phyloP scores from a whole-genome alignment of 257 asterid species.

The Solanum ahanhuiri region DNA sequence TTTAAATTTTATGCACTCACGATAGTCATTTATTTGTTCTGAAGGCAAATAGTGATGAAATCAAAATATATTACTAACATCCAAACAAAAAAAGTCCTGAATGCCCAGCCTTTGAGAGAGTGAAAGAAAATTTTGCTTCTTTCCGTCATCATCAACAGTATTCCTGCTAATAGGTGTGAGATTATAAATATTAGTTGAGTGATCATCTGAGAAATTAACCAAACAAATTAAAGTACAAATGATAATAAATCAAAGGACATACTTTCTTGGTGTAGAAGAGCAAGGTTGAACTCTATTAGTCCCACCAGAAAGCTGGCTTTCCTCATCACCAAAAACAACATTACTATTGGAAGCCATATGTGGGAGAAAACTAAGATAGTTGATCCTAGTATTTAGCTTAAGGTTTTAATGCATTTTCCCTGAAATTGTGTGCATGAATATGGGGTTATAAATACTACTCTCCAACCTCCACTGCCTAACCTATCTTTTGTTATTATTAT shows the following conservation, averaged over 20 bases:
- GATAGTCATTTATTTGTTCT: not conserved
- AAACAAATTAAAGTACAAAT: no score
- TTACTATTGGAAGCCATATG: not conserved
- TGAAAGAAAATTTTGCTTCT: constrained; percentile 14
- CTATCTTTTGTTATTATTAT: not conserved
- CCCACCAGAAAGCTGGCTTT: not conserved
- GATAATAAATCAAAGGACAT: not conserved
- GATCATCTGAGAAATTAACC: not conserved
- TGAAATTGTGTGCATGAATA: not conserved
- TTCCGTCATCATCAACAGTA: constrained; percentile 4
- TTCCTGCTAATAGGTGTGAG: not conserved
- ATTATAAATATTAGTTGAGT: no score
- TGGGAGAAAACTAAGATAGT: not conserved
- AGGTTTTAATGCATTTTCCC: not conserved
- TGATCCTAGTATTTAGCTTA: not conserved
- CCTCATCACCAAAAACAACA: not conserved
- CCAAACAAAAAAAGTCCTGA: constrained; percentile 28
- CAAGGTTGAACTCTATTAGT: not conserved
- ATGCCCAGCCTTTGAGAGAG: constrained; percentile 40
- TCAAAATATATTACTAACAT: constrained; percentile 22
- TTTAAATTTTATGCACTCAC: not conserved
- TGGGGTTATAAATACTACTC: not conserved
- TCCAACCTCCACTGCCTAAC: not conserved
- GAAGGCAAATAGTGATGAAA: not conserved
- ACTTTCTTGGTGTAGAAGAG: not conserved